These are phyloP conservation scores for Dioszegia aurantiaca DNA, from an alignment of 768 basidiomycete genomes.

Conservation along the genomic window DNA sequence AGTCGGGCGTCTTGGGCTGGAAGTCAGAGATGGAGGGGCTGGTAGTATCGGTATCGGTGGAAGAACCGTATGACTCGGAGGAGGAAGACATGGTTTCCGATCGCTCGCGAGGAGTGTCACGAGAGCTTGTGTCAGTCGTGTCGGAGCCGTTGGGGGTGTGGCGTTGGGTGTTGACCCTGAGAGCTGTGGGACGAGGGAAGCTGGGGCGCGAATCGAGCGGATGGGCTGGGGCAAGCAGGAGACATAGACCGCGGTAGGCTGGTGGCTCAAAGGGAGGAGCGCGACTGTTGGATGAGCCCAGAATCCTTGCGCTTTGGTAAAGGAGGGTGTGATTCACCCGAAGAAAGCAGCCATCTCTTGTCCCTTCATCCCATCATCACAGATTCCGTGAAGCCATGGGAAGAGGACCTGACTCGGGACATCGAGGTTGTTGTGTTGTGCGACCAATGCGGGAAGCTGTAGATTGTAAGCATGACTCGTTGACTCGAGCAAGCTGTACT, in stretches of 20 bases:
- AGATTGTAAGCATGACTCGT: background rate
- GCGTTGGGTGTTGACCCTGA: background rate
- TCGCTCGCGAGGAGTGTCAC: slow-evolving; percentile 28
- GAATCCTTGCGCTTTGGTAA: background rate
- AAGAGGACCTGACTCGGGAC: slow-evolving; percentile 48
- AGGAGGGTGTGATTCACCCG: slow-evolving; percentile 30
- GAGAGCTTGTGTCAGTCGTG: background rate
- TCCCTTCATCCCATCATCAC: slow-evolving; percentile 45
- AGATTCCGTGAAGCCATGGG: slow-evolving; percentile 52
- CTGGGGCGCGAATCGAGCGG: slow-evolving; percentile 29
- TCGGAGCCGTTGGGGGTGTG: background rate
- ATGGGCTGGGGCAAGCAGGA: slow-evolving; percentile 42
- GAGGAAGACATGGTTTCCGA: slow-evolving; percentile 46
- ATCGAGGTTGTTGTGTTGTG: slow-evolving; percentile 43
- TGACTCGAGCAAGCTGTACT: background rate
- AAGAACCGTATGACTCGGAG: slow-evolving; percentile 30
- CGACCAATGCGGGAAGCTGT: slow-evolving; percentile 36
- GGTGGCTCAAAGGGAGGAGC: slow-evolving; percentile 47
- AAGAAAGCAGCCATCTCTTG: slow-evolving; percentile 48
- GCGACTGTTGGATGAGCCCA: slow-evolving; percentile 15
- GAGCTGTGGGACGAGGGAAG: background rate
- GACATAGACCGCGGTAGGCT: slow-evolving; percentile 44
- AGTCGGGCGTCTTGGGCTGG: slow-evolving; percentile 16
- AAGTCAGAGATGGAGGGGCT: slow-evolving; percentile 33
- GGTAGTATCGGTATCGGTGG: slow-evolving; percentile 37